Percentiles rank a stretch among this genome's conserved stretches.
These are phyloP conservation scores for Telopea speciosissima DNA, from an alignment of 177 flowering plant species.

Conservation along the genomic window DNA sequence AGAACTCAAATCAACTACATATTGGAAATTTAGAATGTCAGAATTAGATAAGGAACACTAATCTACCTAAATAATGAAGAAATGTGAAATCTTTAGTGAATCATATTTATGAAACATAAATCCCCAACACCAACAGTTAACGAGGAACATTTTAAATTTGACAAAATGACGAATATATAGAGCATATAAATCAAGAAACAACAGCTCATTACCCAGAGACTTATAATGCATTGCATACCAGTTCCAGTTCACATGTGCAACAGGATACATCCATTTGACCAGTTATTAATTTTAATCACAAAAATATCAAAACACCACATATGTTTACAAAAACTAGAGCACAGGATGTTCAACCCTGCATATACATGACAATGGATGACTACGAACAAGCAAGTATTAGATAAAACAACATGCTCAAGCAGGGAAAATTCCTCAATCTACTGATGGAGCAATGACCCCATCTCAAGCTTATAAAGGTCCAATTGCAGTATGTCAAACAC, in stretches of 20 bases:
- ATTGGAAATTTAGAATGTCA: neutral
- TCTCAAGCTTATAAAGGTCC: neutral
- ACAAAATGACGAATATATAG: neutral
- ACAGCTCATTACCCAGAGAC: neutral
- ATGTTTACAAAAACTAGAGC: neutral
- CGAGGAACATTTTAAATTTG: neutral
- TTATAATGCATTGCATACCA: neutral
- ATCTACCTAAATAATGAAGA: too few relatives aligned
- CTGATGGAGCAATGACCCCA: neutral
- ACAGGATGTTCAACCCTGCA: neutral
- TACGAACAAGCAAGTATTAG: neutral
- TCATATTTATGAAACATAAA: neutral
- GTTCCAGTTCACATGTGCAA: neutral
- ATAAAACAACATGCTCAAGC: neutral
- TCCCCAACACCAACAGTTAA: neutral
- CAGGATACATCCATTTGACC: neutral
- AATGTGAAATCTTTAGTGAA: too few relatives aligned
- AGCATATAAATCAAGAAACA: neutral
- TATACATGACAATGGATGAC: neutral
- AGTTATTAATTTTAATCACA: neutral
- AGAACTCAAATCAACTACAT: neutral
- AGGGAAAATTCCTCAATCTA: neutral
- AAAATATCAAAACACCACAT: neutral
- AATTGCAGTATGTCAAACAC: neutral
- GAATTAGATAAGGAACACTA: neutral